These are phyloP conservation scores for Epichloe sp. DNA, from an alignment of 2,329 filamentous ascomycete genomes.

Conservation along the genomic window DNA sequence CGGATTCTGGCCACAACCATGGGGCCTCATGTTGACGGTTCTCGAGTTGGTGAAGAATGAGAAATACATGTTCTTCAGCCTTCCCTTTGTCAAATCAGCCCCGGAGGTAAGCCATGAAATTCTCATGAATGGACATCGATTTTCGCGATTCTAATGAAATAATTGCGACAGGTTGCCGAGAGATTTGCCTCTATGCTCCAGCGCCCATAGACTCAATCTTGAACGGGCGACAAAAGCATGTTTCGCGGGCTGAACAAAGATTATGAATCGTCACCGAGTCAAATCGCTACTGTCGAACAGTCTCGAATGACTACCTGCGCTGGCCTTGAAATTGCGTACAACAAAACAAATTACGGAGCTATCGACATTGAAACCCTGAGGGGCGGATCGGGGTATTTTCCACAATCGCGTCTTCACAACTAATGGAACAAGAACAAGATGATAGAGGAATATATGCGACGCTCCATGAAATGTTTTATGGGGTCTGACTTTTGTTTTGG, in stretches of 20 bases:
- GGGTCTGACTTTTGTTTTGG: constrained; percentile 11
- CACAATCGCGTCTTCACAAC: not conserved
- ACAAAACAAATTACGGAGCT: not conserved
- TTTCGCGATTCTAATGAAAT: constrained; percentile 4
- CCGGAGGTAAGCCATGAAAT: constrained; percentile 53
- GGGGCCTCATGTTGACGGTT: constrained; percentile 82
- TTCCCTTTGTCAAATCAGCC: constrained; percentile 80
- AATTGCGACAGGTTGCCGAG: constrained; percentile 20
- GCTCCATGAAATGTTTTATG: not conserved
- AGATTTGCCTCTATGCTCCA: constrained; percentile 23
- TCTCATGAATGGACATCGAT: not conserved
- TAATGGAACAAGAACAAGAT: not conserved
- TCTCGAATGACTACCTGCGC: not conserved
- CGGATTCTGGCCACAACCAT: constrained; percentile 85
- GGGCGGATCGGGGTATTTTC: not conserved
- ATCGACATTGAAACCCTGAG: not conserved
- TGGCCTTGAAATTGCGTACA: not conserved
- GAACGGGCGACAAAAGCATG: not conserved
- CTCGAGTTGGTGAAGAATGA: constrained; percentile 86
- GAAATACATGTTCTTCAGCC: constrained; percentile 81
- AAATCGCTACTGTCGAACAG: not conserved
- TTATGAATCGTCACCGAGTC: not conserved
- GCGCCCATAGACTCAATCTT: constrained; percentile 14
- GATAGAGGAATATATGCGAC: constrained; percentile 8
- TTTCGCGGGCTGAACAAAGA: not conserved